Evolutionary conservation across 768 basidiomycete genomes (phyloP), one percentile per base, ranked within the genome.

Genomic region (Russula sp.): DNA sequence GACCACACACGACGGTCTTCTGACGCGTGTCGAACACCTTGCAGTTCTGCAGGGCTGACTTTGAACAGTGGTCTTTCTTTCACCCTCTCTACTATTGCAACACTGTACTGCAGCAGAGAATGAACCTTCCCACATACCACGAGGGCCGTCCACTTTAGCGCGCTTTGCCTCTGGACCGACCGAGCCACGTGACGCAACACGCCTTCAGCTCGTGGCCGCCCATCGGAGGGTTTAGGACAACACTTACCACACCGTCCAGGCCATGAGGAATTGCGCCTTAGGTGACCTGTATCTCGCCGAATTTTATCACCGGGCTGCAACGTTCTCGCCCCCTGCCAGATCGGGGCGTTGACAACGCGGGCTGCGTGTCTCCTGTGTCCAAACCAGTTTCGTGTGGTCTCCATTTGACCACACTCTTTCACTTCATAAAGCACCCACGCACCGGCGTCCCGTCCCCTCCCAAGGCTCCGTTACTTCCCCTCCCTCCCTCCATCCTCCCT

Each of bases 371-470:
- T 60, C 53, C 27, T 39, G 45, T 50, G 52, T 59, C 48, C 48
- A 60, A 55, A 39, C 59, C 54, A 45, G 48, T 44, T 55, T 44
- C 48, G 63, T 51, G 63, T 55, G 58, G 63, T 50, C 40, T 49
- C 52, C 51, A 40, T 59, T 58, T 39, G 63, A 53, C 62, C 62
- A 63, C 52, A 59, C 52, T 59, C 57, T 63, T 56, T 59, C 50
- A 14, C 63, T 54, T 53, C 63, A 64, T 64, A 64, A 60, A 64
- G 20, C 63, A 40, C 63, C 53, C 59, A 57, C 59, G 54, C 52
- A 27, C 53, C 52, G 10, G 53, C 47, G 40, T 42, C 52, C 63
- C 31, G 22, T 34, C 48, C 40, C 40, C 48, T 44, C 22, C 59
- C 63, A 60, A 55, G 53, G 58, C 32, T 53, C 54, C 45, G 40